phyloP scores from a whole-genome alignment of 148 eudicot genomes.

The Rhododendron ovatum region DNA sequence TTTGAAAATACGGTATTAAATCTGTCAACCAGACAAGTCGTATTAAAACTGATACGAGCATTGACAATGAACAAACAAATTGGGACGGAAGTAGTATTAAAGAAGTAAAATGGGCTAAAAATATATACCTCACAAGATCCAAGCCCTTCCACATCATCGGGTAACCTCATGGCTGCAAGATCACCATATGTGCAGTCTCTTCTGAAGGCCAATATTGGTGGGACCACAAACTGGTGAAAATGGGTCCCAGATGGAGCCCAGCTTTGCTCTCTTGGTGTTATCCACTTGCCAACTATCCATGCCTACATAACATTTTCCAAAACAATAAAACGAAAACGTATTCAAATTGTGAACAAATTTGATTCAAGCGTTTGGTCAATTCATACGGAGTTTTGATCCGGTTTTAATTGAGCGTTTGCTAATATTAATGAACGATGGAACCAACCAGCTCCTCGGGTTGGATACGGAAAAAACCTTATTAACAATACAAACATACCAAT shows the following conservation, averaged over 20 bases:
- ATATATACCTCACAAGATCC: constrained; percentile 47
- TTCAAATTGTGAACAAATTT: too few species aligned
- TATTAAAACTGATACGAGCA: too few species aligned
- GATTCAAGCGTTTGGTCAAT: background rate
- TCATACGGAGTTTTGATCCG: background rate
- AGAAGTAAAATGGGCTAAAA: background rate
- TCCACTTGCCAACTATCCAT: constrained; percentile 81
- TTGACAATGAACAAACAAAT: too few species aligned
- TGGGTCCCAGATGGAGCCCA: constrained; percentile 74
- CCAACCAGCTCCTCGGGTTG: background rate
- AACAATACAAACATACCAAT: background rate
- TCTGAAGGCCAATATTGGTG: constrained; percentile 57
- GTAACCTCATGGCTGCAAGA: constrained; percentile 74
- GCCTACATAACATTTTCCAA: constrained; percentile 21
- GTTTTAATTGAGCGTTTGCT: background rate
- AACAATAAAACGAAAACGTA: background rate
- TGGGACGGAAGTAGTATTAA: background rate
- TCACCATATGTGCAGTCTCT: constrained; percentile 69
- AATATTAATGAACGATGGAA: background rate
- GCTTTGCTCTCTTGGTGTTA: constrained; percentile 67
- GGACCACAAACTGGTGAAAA: constrained; percentile 78
- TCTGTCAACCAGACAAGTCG: background rate
- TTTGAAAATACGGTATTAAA: too few species aligned
- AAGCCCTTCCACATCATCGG: constrained; percentile 61
- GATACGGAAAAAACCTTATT: background rate